Evolutionary conservation across 2,329 filamentous ascomycete species (phyloP).

Genomic region (Tolypocladium nubicola): DNA sequence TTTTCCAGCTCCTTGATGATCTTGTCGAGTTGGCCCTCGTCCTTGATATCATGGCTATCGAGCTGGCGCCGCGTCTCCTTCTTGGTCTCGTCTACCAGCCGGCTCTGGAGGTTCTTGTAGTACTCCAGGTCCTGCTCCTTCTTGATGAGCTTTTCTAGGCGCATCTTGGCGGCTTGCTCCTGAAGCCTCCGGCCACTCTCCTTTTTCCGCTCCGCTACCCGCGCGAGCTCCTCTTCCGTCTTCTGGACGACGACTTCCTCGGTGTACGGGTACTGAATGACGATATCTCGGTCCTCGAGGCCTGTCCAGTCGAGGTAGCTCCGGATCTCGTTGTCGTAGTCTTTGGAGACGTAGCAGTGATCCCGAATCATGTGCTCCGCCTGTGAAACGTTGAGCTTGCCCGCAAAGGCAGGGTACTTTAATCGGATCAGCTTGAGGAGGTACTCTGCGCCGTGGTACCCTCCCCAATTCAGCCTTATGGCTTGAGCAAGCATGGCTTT

Average conservation of each 20-base stretch:
- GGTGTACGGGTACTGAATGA: conserved; percentile 88
- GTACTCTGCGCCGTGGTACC: conserved; percentile 82
- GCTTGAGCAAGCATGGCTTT: conserved; percentile 79
- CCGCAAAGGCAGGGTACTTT: conserved; percentile 84
- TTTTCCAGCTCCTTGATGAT: conserved; percentile 84
- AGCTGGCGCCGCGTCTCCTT: conserved; percentile 82
- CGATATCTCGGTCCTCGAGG: conserved; percentile 76
- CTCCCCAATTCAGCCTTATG: conserved; percentile 89
- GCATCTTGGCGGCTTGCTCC: conserved; percentile 95
- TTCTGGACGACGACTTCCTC: conserved; percentile 88
- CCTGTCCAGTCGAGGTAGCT: conserved; percentile 83
- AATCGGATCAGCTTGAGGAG: conserved; percentile 78
- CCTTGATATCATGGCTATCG: conserved; percentile 84
- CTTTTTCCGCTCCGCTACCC: conserved; percentile 86
- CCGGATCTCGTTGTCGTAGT: conserved; percentile 71
- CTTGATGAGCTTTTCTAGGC: conserved; percentile 84
- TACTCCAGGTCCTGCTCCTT: conserved; percentile 96
- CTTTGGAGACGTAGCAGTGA: conserved; percentile 79
- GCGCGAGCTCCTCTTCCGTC: conserved; percentile 83
- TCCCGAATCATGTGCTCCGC: conserved; percentile 78
- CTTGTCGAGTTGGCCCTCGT: conserved; percentile 77
- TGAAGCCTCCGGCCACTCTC: conserved; percentile 86
- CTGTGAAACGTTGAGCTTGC: conserved; percentile 77
- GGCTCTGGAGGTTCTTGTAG: conserved; percentile 71
- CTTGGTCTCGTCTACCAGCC: conserved; percentile 68